Evolutionary conservation across 73 alveolate genomes (phyloP).

Genomic region (Paramecium biaurelia): DNA sequence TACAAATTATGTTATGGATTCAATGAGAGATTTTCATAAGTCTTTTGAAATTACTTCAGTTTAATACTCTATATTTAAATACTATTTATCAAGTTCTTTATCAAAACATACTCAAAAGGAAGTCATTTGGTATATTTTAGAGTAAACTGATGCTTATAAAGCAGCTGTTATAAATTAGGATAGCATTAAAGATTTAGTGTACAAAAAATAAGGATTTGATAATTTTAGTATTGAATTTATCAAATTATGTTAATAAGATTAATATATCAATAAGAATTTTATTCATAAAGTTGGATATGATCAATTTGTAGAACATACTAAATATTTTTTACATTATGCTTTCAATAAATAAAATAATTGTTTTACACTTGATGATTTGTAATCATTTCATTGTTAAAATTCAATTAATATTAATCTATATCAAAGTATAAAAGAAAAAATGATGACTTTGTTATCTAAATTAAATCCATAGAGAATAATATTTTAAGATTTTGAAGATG

Average conservation of each 20-base stretch:
- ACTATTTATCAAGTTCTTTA: neutral
- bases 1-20: slow-evolving; percentile 1
- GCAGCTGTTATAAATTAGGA: slow-evolving; percentile 17
- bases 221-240: neutral
- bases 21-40: slow-evolving; percentile 20
- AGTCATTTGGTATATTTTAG: neutral
- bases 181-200: neutral
- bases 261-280: neutral
- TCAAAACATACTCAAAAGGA: neutral
- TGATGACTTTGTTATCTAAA: neutral
- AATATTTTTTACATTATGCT: neutral
- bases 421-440: neutral
- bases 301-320: neutral
- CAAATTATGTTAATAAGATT: neutral
- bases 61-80: neutral
- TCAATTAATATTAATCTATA: neutral
- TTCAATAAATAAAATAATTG: neutral
- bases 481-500: neutral
- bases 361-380: neutral
- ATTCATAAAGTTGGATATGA: neutral
- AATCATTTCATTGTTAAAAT: neutral
- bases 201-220: neutral
- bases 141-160: slow-evolving; percentile 3
- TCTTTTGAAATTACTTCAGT: neutral
- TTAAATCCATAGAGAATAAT: neutral